Evolutionary conservation across 169 alveolate species (phyloP).

Genomic region (Plasmodium inui): DNA sequence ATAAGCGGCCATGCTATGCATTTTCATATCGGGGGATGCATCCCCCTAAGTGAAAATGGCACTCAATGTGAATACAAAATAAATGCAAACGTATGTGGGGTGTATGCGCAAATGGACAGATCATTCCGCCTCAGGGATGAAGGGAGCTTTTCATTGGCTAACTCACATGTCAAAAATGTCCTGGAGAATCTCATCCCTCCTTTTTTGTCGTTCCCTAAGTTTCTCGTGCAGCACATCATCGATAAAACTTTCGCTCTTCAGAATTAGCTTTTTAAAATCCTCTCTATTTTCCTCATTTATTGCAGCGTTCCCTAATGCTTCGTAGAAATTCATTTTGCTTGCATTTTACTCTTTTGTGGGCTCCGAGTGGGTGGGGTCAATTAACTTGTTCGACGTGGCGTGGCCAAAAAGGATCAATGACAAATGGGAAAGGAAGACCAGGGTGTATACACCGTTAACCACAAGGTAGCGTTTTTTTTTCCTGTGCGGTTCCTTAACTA

Average conservation of each 20-base stretch:
- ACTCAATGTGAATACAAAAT: background rate
- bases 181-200: slow-evolving; percentile 73
- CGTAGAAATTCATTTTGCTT: slow-evolving; percentile 58
- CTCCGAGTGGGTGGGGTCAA: background rate
- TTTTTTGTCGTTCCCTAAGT: slow-evolving; percentile 62
- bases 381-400: background rate
- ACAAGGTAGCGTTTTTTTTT: background rate
- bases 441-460: background rate
- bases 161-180: slow-evolving; percentile 71
- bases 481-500: background rate
- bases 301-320: slow-evolving; percentile 56
- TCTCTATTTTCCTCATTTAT: slow-evolving; percentile 48
- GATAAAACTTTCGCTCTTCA: slow-evolving; percentile 74
- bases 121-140: background rate
- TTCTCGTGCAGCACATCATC: slow-evolving; percentile 68
- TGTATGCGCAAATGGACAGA: background rate
- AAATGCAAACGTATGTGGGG: background rate
- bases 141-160: background rate
- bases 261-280: slow-evolving; percentile 45
- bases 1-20: background rate
- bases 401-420: background rate
- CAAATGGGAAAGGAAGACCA: background rate
- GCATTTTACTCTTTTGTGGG: background rate
- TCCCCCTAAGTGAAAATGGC: background rate
- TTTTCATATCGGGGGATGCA: background rate